Percentiles rank a stretch among this genome's conserved stretches.
phyloP scores from a whole-genome alignment of 2,329 filamentous ascomycete genomes.

The Sclerotinia minor region DNA sequence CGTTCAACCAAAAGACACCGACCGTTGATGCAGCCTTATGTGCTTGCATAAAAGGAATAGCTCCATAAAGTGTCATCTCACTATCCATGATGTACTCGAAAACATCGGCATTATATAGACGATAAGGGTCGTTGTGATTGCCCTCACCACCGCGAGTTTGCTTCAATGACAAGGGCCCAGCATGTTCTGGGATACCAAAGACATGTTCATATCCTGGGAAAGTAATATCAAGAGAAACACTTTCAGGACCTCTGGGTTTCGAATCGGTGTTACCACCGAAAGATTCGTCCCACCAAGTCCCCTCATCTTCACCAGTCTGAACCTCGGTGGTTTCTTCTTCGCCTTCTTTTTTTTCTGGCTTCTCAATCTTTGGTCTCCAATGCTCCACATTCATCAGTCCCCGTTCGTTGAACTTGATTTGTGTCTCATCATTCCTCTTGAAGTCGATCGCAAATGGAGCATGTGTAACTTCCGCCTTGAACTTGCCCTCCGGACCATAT shows the following conservation, averaged over 20 bases:
- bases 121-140: constrained; percentile 85
- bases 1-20: constrained; percentile 96
- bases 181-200: constrained; percentile 91
- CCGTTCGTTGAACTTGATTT: constrained; percentile 87
- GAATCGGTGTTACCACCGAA: constrained; percentile 95
- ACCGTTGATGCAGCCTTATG: constrained; percentile 92
- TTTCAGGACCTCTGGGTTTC: constrained; percentile 94
- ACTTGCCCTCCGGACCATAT: constrained; percentile 74
- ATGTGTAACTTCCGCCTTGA: constrained; percentile 81
- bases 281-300: constrained; percentile 96
- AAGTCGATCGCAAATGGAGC: constrained; percentile 85
- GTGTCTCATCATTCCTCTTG: constrained; percentile 74
- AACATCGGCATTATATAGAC: constrained; percentile 93
- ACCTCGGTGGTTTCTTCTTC: constrained; percentile 45
- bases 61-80: constrained; percentile 97
- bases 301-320: constrained; percentile 66
- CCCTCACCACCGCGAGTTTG: constrained; percentile 86
- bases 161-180: constrained; percentile 82
- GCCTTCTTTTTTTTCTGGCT: constrained; percentile 39
- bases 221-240: constrained; percentile 84
- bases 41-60: constrained; percentile 97
- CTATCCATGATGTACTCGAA: constrained; percentile 98
- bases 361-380: constrained; percentile 85
- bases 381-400: constrained; percentile 92
- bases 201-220: constrained; percentile 92